Conservation (phyloP, 1,284 basidiomycete species). For the Chiua sp. region DNA sequence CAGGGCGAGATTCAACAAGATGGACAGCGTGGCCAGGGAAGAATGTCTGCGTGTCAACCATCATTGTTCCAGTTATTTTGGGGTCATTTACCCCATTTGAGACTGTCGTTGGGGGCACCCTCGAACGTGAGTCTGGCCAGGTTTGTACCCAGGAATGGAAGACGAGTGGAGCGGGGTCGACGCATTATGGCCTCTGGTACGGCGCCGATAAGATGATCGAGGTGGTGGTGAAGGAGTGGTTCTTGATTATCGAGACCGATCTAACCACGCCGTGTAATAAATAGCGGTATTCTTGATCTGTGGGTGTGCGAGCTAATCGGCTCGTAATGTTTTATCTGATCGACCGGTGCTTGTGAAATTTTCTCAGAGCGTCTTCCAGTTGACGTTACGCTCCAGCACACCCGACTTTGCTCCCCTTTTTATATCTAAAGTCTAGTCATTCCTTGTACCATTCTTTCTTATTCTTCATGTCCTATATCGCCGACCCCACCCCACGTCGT, state of each 20-base stretch:
- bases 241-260: not conserved
- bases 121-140: not conserved
- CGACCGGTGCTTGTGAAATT: not conserved
- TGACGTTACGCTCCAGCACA: too few relatives aligned
- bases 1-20: not conserved
- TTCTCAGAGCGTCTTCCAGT: not conserved
- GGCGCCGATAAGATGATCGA: not conserved
- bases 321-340: not conserved
- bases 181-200: not conserved
- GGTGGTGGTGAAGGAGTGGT: not conserved
- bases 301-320: not conserved
- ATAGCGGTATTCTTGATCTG: not conserved
- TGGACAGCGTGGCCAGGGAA: not conserved
- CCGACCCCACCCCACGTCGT: too few relatives aligned
- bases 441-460: conserved; percentile 2
- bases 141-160: not conserved
- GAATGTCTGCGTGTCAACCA: not conserved
- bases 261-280: not conserved
- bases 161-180: not conserved
- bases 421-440: not conserved
- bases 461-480: conserved; percentile 11
- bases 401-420: not conserved
- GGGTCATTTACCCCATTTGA: not conserved
- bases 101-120: not conserved
- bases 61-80: not conserved